Conservation (phyloP, 805 yeast genomes). For the Zygosaccharomyces siamensis region DNA sequence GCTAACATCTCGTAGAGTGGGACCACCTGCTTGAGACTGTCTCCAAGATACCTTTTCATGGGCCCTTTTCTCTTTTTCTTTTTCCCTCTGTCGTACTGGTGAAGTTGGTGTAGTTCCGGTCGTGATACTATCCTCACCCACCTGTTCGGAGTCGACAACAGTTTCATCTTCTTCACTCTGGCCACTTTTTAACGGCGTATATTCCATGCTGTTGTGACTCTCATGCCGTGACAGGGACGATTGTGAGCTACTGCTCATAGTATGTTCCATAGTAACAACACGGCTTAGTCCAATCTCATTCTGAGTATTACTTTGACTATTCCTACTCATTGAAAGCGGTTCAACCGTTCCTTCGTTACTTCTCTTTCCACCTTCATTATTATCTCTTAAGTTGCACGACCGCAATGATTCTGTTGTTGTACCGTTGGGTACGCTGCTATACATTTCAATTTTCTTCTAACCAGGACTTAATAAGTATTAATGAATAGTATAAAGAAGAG, state of each 20-base stretch:
- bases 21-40: slow-evolving; percentile 1
- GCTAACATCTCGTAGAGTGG: slow-evolving; percentile 1
- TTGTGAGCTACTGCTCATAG: slow-evolving; percentile 21
- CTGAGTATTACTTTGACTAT: neutral
- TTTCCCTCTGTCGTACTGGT: slow-evolving; percentile 1
- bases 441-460: slow-evolving; percentile 3
- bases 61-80: neutral
- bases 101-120: neutral
- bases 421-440: slow-evolving; percentile 3
- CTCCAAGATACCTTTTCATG: slow-evolving; percentile 3
- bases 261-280: slow-evolving; percentile 17
- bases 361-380: neutral
- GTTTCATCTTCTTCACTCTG: slow-evolving; percentile 11
- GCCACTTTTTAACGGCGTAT: slow-evolving; percentile 3
- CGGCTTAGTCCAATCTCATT: slow-evolving; percentile 2
- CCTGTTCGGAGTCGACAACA: slow-evolving; percentile 6
- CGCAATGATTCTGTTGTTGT: slow-evolving; percentile 2
- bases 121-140: neutral
- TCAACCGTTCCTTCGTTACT: neutral
- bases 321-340: neutral
- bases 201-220: neutral
- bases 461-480: neutral
- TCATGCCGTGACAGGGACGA: slow-evolving; percentile 16
- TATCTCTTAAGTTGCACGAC: slow-evolving; percentile 1
- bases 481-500: neutral